These are phyloP conservation scores for Starmera dryadoides DNA, from an alignment of 805 yeast species.

Conservation along the genomic window DNA sequence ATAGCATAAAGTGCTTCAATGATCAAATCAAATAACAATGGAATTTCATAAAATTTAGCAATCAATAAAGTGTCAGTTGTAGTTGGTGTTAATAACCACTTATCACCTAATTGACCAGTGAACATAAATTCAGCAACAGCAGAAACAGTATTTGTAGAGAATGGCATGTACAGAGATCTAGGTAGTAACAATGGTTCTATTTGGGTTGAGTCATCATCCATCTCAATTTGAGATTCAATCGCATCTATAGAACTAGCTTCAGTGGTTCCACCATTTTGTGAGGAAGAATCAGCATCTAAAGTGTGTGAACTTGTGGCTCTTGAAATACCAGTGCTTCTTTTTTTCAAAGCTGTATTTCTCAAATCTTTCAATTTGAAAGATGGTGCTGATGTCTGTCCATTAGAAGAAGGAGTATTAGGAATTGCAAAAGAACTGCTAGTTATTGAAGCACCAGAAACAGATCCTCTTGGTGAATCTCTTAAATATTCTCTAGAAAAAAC, in stretches of 20 bases:
- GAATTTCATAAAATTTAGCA: conserved; percentile 61
- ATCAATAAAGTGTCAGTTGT: conserved; percentile 56
- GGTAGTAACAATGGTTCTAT: conserved; percentile 63
- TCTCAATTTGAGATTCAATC: too few species aligned
- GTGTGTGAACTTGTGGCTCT: conserved; percentile 4
- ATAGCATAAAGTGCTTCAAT: conserved; percentile 64
- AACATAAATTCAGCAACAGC: conserved; percentile 69
- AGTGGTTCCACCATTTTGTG: conserved; percentile 7
- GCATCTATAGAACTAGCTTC: too few species aligned
- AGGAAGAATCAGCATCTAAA: conserved; percentile 10
- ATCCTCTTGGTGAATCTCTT: conserved; percentile 39
- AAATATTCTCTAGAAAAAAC: conserved; percentile 11
- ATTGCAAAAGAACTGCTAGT: background rate
- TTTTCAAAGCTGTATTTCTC: conserved; percentile 9
- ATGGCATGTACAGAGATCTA: conserved; percentile 62
- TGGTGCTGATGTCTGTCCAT: background rate
- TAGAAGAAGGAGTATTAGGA: background rate
- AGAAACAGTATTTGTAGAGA: conserved; percentile 48
- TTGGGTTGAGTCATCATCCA: background rate
- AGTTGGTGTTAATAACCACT: conserved; percentile 66
- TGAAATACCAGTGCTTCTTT: conserved; percentile 13
- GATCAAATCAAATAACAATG: conserved; percentile 61
- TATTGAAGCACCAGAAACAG: conserved; percentile 26
- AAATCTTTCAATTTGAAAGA: conserved; percentile 14
- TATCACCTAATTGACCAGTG: conserved; percentile 74